Evolutionary conservation across 2,329 filamentous ascomycete genomes (phyloP), one percentile per base, ranked within the genome.

Genomic region (Botrytis aclada): DNA sequence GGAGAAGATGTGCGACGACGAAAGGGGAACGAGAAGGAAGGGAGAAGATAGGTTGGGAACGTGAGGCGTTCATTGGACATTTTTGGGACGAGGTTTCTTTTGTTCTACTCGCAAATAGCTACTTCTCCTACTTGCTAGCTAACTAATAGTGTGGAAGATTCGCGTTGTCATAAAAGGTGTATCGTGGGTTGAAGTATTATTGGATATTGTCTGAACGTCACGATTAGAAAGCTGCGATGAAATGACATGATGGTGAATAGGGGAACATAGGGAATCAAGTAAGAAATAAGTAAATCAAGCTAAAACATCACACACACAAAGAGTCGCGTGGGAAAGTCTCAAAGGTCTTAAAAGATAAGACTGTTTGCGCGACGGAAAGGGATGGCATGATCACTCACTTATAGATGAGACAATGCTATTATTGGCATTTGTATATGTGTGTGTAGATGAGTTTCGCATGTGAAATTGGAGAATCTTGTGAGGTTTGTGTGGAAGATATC

Each of bases 1-100:
- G 81, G 78, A 16, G 82, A 81, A 34, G 76, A 74, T 37, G 77
- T 74, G 58, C 81, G 81, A 73, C 84, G 83, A 69, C 83, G 83
- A 60, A 82, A 82, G 75, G 85, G 83, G 61, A 87, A 82, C 63
- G 81, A 82, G 76, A 88, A 81, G 78, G 82, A 85, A 18, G 87
- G 86, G 34, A 89, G 83, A 39, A 89, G 82, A 77, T 86, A 89
- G 74, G 79, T 82, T 18, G 87, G 83, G 77, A 88, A 88, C 41
- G 74, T 74, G 47, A 76, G 77, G 34, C 76, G 76, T 41, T 72
- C 70, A 39, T 63, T 64, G 20, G 70, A 69, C 34, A 65, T 45
- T 41, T 63, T 67, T 54, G 20, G 20, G 45, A 65, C 32, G 58
- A 54, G 51, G 14, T 18, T 29, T 56, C 25, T 56, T 29, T 29